Evolutionary conservation across 2,329 filamentous ascomycete species (phyloP).

Genomic region (Aureobasidium sp.): DNA sequence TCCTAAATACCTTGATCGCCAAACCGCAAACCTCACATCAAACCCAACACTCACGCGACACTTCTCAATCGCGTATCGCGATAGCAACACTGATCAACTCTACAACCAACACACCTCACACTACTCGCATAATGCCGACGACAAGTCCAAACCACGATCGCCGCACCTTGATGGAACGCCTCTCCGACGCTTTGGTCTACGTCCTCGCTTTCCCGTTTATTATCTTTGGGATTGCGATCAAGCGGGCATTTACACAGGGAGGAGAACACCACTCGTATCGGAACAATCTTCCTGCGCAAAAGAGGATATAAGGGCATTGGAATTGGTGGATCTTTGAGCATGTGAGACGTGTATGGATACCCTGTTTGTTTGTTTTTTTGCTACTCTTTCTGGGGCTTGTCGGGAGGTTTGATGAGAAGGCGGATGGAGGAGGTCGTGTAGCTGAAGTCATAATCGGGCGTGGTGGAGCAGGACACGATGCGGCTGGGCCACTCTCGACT

Average conservation of each 20-base stretch:
- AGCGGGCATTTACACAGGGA: conserved; percentile 16
- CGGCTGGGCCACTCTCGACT: too few species aligned
- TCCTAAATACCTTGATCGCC: too few species aligned
- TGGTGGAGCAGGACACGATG: too few species aligned
- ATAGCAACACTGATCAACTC: not conserved
- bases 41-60: not conserved
- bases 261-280: conserved; percentile 17
- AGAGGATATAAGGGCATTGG: conserved; percentile 10
- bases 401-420: not conserved
- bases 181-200: conserved; percentile 19
- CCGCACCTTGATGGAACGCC: conserved; percentile 18
- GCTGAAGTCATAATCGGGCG: not conserved
- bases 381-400: not conserved
- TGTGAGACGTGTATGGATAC: not conserved
- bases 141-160: conserved; percentile 1
- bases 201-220: conserved; percentile 21
- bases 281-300: conserved; percentile 17
- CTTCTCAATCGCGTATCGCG: not conserved
- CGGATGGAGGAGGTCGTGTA: not conserved
- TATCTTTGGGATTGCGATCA: conserved; percentile 18
- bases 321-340: not conserved
- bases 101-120: not conserved
- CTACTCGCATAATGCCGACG: not conserved
- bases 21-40: not conserved
- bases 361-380: not conserved